Base-by-base conservation (phyloP, 208 protist genomes). In the Trypanosoma congolense region DNA sequence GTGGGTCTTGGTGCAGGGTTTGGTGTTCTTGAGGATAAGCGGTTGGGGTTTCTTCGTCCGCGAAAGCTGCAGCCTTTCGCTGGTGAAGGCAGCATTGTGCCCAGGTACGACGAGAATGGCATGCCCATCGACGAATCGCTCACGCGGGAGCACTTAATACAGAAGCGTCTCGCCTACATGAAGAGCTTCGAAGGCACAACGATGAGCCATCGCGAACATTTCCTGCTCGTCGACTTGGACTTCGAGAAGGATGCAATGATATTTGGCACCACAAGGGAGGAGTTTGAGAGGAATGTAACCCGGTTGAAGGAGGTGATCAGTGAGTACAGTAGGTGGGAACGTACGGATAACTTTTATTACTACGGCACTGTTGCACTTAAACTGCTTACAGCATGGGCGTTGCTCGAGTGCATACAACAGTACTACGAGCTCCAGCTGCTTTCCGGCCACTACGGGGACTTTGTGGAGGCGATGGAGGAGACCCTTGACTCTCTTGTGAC, bases 191-290 rank as follows among this genome's bases (percentile, higher is more conserved):
- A 90, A 30, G 87, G 87, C 30, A 91, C 72, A 24, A 84, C 69
- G 24, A 75, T 91, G 67, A 92, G 82, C 42, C 65, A 70, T 45
- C 61, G 73, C 12, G 83, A 94, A 51, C 87, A 94, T 55, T 91
- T 91, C 55, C 58, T 94, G n/a, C 66, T 94, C n/a, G 81, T 78
- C 1, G 87, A 94, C 47, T 67, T 94, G 4, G 87, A 94, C 65
- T 91, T 88, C 54, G 73, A 87, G 28, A 94, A 87, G 61, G 87
- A 94, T 55, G 68, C 83, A 21, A 64, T 86, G 36, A 62, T 94
- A 12, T 89, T 92, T 63, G 87, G 87, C 24, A 78, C 68, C 47
- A 90, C 80, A 2, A 72, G 78, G 12, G 83, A 86, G 40, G 83
- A 92, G 51, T 94, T 94, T 42, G 81, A 90, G 60, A 65, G 52